phyloP scores from a whole-genome alignment of 2,329 filamentous ascomycete species.

The Neurospora sp. region DNA sequence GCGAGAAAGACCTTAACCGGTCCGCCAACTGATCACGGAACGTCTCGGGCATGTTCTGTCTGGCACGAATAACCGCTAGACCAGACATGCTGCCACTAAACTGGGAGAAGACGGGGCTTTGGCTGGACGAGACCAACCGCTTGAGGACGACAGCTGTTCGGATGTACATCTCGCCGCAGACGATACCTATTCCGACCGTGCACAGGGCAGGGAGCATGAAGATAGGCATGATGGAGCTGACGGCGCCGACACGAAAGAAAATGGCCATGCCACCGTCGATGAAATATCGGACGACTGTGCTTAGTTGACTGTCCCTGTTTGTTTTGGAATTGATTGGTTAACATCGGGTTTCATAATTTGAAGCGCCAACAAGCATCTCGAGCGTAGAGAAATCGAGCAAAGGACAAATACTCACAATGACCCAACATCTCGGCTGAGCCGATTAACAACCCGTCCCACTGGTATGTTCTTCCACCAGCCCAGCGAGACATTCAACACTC shows the following conservation, averaged over 20 bases:
- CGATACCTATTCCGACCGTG: slow-evolving; percentile 27
- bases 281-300: slow-evolving; percentile 33
- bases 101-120: slow-evolving; percentile 47
- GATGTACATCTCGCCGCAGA: slow-evolving; percentile 35
- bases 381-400: not conserved
- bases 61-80: slow-evolving; percentile 33
- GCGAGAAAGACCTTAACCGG: slow-evolving; percentile 37
- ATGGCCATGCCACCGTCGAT: slow-evolving; percentile 30
- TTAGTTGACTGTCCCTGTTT: slow-evolving; percentile 33
- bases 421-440: slow-evolving; percentile 37
- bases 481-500: slow-evolving; percentile 43
- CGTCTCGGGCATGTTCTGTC: slow-evolving; percentile 35
- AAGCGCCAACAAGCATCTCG: not conserved
- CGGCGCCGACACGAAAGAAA: slow-evolving; percentile 27
- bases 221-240: slow-evolving; percentile 33
- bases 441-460: slow-evolving; percentile 23
- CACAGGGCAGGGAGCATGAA: slow-evolving; percentile 32
- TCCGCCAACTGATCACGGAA: slow-evolving; percentile 41
- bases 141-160: slow-evolving; percentile 33
- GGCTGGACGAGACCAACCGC: slow-evolving; percentile 29
- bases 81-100: slow-evolving; percentile 32
- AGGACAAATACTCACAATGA: slow-evolving; percentile 27
- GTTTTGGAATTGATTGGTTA: not conserved
- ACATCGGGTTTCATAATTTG: not conserved
- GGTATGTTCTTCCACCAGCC: slow-evolving; percentile 43